A percentile compares a stretch with the other conserved stretches of the same genome.
Conservation (phyloP, 805 yeast genomes). For the Yarrowia keelungensis region DNA sequence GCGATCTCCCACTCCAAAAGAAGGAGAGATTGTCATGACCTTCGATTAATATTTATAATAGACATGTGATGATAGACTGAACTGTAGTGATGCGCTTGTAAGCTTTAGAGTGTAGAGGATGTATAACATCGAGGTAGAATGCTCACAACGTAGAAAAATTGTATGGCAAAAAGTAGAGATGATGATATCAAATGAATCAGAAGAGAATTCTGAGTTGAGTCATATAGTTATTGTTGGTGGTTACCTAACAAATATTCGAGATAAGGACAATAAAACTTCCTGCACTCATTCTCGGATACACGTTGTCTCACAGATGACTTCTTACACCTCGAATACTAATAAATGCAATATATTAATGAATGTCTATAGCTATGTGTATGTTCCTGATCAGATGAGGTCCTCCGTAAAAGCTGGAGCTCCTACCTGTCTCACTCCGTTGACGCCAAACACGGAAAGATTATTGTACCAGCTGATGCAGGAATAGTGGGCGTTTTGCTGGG, state of each 20-base stretch:
- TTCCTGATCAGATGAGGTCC: not conserved
- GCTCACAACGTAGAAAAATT: no score
- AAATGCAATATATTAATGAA: constrained; percentile 22
- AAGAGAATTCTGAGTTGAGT: no score
- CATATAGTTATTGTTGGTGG: no score
- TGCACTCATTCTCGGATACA: no score
- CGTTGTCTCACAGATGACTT: no score
- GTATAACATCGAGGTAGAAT: no score
- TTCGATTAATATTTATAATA: constrained; percentile 41
- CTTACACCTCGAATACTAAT: not conserved
- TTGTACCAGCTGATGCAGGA: constrained; percentile 44
- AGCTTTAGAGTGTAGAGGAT: no score
- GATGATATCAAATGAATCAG: no score
- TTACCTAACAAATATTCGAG: no score
- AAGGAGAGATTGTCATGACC: constrained; percentile 42
- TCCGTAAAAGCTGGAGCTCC: not conserved
- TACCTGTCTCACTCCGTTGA: constrained; percentile 5
- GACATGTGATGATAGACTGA: constrained; percentile 15
- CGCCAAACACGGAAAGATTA: constrained; percentile 41
- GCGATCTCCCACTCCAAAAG: constrained; percentile 25
- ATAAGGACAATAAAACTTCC: no score
- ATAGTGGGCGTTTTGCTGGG: constrained; percentile 41
- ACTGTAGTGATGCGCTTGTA: not conserved
- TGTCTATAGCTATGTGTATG: not conserved
- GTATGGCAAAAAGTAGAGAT: no score